phyloP scores from a whole-genome alignment of 2,329 filamentous ascomycete genomes.

The Orbilia brochopaga region DNA sequence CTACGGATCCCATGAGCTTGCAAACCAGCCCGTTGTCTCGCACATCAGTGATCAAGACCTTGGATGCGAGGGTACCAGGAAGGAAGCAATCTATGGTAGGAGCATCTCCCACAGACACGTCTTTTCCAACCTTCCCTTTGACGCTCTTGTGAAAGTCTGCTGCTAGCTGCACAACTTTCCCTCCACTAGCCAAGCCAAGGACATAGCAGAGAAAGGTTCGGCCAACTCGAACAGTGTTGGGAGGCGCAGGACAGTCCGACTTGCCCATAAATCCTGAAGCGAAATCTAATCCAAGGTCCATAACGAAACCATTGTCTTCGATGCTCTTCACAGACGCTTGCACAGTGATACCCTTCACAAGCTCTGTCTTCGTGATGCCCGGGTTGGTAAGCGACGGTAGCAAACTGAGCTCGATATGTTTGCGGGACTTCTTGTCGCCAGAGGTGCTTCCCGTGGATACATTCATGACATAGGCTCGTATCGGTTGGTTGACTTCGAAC shows the following conservation, averaged over 20 bases:
- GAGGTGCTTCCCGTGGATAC: constrained; percentile 61
- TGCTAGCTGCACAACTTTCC: constrained; percentile 85
- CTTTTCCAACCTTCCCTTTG: constrained; percentile 53
- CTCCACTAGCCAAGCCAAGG: constrained; percentile 73
- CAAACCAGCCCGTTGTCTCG: constrained; percentile 75
- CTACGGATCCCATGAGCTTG: constrained; percentile 88
- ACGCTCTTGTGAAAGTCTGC: constrained; percentile 71
- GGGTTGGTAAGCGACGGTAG: constrained; percentile 79
- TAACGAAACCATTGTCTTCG: constrained; percentile 93
- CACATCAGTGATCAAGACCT: constrained; percentile 79
- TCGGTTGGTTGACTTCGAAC: constrained; percentile 83
- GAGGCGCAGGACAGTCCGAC: constrained; percentile 70
- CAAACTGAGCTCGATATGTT: constrained; percentile 84
- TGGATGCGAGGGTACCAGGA: constrained; percentile 80
- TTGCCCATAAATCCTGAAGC: constrained; percentile 79
- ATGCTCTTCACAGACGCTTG: constrained; percentile 89
- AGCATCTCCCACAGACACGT: constrained; percentile 64
- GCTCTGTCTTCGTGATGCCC: constrained; percentile 72
- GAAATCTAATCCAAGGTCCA: constrained; percentile 80
- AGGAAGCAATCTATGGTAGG: constrained; percentile 89
- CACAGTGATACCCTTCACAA: constrained; percentile 76
- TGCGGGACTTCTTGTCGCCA: constrained; percentile 69
- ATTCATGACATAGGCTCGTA: constrained; percentile 83
- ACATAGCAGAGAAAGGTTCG: constrained; percentile 84
- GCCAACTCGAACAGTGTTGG: constrained; percentile 60